These are phyloP conservation scores for Byssoonygena ceratinophila DNA, from an alignment of 2,329 filamentous ascomycete genomes.

Conservation along the genomic window DNA sequence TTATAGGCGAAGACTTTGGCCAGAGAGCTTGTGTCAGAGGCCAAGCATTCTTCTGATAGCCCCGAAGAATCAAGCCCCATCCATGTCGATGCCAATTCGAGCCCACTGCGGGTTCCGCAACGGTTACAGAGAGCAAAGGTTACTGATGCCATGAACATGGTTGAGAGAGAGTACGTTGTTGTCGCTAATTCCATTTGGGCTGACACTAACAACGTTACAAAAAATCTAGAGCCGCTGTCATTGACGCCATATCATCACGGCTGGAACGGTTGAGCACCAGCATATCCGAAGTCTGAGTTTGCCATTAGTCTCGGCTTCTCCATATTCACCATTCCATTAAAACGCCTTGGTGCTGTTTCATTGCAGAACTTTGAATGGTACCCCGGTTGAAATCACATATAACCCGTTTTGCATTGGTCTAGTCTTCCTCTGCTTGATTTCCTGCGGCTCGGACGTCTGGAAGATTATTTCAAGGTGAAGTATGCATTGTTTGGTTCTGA, in stretches of 20 bases:
- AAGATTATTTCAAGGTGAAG: too few species aligned
- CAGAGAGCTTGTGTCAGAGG: conserved; percentile 29
- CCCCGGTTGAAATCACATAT: too few species aligned
- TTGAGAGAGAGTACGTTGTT: conserved; percentile 38
- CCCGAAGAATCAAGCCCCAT: conserved; percentile 16
- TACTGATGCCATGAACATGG: conserved; percentile 41
- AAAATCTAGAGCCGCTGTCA: conserved; percentile 31
- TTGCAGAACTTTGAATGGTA: too few species aligned
- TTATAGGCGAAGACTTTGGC: conserved; percentile 34
- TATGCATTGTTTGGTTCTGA: too few species aligned
- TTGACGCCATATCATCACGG: conserved; percentile 35
- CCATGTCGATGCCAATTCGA: conserved; percentile 14
- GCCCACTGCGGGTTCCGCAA: conserved; percentile 30
- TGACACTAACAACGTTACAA: conserved; percentile 13
- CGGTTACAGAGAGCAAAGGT: conserved; percentile 38
- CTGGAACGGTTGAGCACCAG: conserved; percentile 32
- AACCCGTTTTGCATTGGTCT: neutral
- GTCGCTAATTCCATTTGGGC: neutral
- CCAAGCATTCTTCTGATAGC: conserved; percentile 24
- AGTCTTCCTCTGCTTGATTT: too few species aligned
- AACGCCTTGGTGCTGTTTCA: too few species aligned
- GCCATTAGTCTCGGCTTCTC: neutral
- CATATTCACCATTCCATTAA: too few species aligned
- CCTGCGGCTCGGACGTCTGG: too few species aligned
- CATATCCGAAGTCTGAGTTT: neutral